Conservation (phyloP, 2,329 filamentous ascomycete genomes). For the Pseudogymnoascus sp. region DNA sequence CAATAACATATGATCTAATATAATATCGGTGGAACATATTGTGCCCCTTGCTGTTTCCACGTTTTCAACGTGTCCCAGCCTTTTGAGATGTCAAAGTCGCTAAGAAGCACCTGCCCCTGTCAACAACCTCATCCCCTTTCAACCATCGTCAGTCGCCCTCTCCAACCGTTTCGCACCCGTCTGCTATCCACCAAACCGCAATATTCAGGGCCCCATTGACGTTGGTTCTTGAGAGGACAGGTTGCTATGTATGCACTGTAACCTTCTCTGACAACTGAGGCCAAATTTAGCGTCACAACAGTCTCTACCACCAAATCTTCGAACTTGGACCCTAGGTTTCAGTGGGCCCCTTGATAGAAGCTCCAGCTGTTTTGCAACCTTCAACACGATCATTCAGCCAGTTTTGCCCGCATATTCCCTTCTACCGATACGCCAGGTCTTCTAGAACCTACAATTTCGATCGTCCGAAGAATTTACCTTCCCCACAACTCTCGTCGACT, state of each 20-base stretch:
- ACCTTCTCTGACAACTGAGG: not conserved
- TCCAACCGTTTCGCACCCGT: not conserved
- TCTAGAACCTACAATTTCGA: conserved; percentile 1
- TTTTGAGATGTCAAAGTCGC: conserved; percentile 2
- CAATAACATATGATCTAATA: not conserved
- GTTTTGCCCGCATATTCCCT: not conserved
- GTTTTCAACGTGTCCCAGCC: conserved; percentile 5
- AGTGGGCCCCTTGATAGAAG: conserved; percentile 1
- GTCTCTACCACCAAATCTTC: conserved; percentile 1
- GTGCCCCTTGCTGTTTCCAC: not conserved
- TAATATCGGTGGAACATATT: not conserved
- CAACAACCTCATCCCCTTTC: conserved; percentile 8
- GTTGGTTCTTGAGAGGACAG: not conserved
- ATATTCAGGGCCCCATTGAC: not conserved
- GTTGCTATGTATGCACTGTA: not conserved
- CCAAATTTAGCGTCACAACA: not conserved
- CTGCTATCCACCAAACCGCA: not conserved
- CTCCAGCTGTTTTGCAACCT: conserved; percentile 4
- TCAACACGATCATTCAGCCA: conserved; percentile 5
- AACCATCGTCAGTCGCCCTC: not conserved
- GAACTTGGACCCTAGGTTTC: conserved; percentile 6
- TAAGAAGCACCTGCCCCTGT: conserved; percentile 5
- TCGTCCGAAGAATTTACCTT: not conserved
- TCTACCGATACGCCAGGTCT: not conserved
- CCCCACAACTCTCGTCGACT: not conserved